Percentiles rank a stretch among this genome's conserved stretches.
Conservation (phyloP, 2,329 filamentous ascomycete species). For the Magnaporthiopsis rhizophila region DNA sequence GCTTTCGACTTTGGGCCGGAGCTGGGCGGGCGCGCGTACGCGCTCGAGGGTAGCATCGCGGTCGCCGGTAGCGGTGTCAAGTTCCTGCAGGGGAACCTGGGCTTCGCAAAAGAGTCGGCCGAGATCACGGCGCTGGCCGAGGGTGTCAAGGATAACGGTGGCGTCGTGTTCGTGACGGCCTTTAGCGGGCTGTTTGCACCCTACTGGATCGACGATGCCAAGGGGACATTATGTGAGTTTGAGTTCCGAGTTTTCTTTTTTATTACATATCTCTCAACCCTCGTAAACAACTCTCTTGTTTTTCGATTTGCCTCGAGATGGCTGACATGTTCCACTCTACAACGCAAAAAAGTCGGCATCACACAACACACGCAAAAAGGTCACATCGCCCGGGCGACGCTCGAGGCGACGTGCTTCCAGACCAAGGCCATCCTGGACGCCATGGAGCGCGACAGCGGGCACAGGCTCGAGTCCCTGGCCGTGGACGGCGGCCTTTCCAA, state of each 20-base stretch:
- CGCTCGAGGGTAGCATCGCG: constrained; percentile 75
- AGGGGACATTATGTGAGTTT: constrained; percentile 70
- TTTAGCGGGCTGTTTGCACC: constrained; percentile 88
- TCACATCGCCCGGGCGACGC: constrained; percentile 80
- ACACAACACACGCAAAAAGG: constrained; percentile 79
- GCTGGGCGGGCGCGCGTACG: constrained; percentile 48
- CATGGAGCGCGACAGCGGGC: constrained; percentile 79
- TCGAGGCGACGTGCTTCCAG: constrained; percentile 89
- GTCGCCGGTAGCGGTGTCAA: constrained; percentile 77
- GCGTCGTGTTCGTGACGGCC: constrained; percentile 79
- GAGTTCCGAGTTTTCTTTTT: constrained; percentile 12
- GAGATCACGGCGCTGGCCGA: constrained; percentile 43
- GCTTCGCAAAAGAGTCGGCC: constrained; percentile 44
- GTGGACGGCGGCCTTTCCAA: constrained; percentile 89
- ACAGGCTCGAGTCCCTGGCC: constrained; percentile 65
- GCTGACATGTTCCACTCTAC: background rate
- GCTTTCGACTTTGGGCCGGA: constrained; percentile 66
- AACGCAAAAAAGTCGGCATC: constrained; percentile 56
- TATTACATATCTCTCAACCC: background rate
- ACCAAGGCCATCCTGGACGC: constrained; percentile 86
- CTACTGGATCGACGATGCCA: constrained; percentile 91
- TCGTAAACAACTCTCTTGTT: background rate
- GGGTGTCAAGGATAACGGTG: constrained; percentile 63
- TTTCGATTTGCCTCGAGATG: background rate
- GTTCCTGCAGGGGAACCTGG: constrained; percentile 59